Percentiles rank a stretch among this genome's conserved stretches.
Evolutionary conservation across 495 filamentous ascomycete species (phyloP).

Genomic region (Pyrenula massariospora): DNA sequence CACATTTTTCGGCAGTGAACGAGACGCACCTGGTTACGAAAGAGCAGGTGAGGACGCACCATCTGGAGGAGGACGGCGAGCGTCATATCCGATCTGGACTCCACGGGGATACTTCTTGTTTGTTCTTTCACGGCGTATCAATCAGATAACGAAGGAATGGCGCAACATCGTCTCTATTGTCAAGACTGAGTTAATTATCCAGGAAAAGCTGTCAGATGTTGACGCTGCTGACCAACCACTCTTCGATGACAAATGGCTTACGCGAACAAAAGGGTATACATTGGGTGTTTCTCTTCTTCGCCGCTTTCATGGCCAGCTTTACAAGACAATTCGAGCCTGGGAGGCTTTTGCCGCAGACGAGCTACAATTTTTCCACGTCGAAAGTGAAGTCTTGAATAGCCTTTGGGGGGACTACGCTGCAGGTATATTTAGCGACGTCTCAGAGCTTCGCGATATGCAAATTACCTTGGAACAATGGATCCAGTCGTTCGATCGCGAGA

Average conservation of each 20-base stretch:
- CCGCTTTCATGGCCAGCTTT: neutral
- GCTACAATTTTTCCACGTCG: neutral
- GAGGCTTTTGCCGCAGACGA: neutral
- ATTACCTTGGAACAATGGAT: neutral
- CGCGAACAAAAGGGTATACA: conserved; percentile 9
- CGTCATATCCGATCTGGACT: neutral
- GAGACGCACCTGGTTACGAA: neutral
- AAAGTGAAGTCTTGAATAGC: neutral
- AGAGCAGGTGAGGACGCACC: neutral
- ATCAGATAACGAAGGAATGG: conserved; percentile 2
- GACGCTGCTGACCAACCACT: neutral
- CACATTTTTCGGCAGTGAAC: conserved; percentile 12
- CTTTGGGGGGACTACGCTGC: neutral
- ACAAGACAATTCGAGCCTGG: neutral
- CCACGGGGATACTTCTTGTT: neutral
- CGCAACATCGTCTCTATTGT: neutral
- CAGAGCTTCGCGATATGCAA: neutral
- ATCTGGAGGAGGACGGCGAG: neutral
- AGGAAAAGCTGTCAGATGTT: neutral
- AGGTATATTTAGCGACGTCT: neutral
- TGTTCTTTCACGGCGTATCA: neutral
- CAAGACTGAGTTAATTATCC: neutral
- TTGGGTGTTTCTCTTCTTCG: conserved; percentile 36
- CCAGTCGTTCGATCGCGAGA: neutral
- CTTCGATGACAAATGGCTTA: neutral